Evolutionary conservation across 345 rosid genomes (phyloP), one percentile per base, ranked within the genome.

Genomic region (Linum tenue): DNA sequence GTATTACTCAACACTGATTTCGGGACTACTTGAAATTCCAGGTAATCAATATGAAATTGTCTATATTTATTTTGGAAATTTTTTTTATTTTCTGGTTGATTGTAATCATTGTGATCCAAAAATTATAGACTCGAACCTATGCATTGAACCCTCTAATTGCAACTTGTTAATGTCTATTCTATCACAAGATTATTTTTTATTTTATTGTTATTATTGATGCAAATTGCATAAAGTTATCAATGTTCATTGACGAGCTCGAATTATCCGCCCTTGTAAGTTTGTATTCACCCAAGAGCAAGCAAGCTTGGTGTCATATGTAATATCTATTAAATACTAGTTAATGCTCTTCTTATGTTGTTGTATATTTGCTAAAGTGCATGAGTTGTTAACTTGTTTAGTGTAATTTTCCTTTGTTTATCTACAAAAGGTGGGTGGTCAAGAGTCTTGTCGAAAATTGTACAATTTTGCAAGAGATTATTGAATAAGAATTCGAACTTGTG

Each of bases 281-380:
- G 11, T 72, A 73, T 83, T 83, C 83, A 70, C 96, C 92, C 17
- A 91, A 91, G 83, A 88, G 99, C 60, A 97, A 94, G 59, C 85
- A 82, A 64, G 90, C 97, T 65, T 94, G 99, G 99, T 80, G 95
- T 76, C 97, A 90, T 56, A 88, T 96, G 96, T 91, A 67, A 43
- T 41, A 37, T 22, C 31, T 22, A 22, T 22, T 22, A 22, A 22
- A 22, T 22, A 22, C 31, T 22, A 22, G 31, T 22, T 22, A 22
- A 22, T 22, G 31, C 31, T 22, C 31, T 22, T 22, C 31, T 22
- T 22, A 22, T 22, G 31, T 22, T 22, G 31, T 22, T 22, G 31
- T 22, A 0, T 22, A 22, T 22, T 1, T 22, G 31, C 31, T 22
- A 22, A 22, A 22, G 31, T 22, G 31, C 31, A 22, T 22, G 31